Evolutionary conservation across 306 rosid species (phyloP).

Genomic region (Acmispon strigosus): DNA sequence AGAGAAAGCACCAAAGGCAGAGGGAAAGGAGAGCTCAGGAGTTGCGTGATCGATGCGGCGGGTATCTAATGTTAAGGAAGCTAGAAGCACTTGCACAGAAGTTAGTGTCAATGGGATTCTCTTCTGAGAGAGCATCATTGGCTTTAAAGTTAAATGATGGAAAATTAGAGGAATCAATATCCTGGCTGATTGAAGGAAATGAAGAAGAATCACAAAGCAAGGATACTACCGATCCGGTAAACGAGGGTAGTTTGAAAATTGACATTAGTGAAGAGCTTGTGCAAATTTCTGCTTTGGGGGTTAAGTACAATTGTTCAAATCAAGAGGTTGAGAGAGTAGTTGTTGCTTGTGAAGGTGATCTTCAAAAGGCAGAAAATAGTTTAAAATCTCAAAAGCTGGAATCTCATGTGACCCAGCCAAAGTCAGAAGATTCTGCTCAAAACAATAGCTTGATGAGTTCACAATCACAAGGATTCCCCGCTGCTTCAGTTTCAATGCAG

Average conservation of each 20-base stretch:
- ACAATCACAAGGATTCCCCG: constrained; percentile 33
- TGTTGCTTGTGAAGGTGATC: constrained; percentile 79
- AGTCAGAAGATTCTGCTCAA: constrained; percentile 50
- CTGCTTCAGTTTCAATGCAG: constrained; percentile 33
- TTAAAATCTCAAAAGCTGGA: constrained; percentile 57
- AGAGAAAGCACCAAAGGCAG: constrained; percentile 88
- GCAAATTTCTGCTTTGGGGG: constrained; percentile 47
- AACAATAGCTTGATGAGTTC: constrained; percentile 27
- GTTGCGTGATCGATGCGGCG: constrained; percentile 65
- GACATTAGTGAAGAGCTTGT: constrained; percentile 74
- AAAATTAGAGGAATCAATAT: constrained; percentile 65
- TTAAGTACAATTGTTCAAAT: constrained; percentile 53
- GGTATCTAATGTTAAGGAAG: constrained; percentile 76
- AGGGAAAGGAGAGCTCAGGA: constrained; percentile 84
- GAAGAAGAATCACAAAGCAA: constrained; percentile 37
- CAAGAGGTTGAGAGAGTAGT: constrained; percentile 82
- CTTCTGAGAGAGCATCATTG: constrained; percentile 53
- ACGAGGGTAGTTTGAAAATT: constrained; percentile 55
- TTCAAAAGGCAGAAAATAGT: constrained; percentile 53
- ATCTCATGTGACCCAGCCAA: constrained; percentile 23
- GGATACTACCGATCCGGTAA: constrained; percentile 23
- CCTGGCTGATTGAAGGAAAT: constrained; percentile 61
- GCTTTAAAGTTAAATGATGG: constrained; percentile 72
- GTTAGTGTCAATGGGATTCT: constrained; percentile 72
- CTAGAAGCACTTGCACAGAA: constrained; percentile 73